These are phyloP conservation scores for Mixia osmundae DNA, from an alignment of 1,284 basidiomycete genomes.

Conservation along the genomic window DNA sequence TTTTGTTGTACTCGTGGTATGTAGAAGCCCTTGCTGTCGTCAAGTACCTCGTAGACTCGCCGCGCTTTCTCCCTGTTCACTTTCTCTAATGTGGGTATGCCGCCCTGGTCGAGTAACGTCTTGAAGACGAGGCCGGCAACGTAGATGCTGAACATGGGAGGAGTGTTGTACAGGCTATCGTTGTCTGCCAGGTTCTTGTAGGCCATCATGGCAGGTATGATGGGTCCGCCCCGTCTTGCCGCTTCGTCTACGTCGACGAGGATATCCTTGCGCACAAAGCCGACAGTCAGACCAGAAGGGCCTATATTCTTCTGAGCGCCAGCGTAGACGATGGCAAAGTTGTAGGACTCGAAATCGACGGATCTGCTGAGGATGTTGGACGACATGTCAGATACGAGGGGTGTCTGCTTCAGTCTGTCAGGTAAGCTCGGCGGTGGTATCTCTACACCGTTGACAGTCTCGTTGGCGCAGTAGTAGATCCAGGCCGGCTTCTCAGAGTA, in stretches of 20 bases:
- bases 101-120: conserved; percentile 42
- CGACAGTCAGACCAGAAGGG: conserved; percentile 73
- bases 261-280: conserved; percentile 81
- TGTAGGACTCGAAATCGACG: conserved; percentile 51
- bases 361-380: conserved; percentile 94
- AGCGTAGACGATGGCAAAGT: conserved; percentile 83
- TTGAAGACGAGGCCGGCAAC: conserved; percentile 66
- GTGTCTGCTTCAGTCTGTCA: conserved; percentile 31
- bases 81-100: conserved; percentile 41
- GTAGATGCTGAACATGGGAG: conserved; percentile 79
- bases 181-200: conserved; percentile 68
- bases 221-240: conserved; percentile 38
- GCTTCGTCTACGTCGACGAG: conserved; percentile 66
- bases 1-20: conserved; percentile 12
- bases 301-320: conserved; percentile 99
- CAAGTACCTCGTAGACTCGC: conserved; percentile 46
- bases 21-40: conserved; percentile 23
- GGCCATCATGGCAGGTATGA: conserved; percentile 50
- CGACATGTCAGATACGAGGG: conserved; percentile 85
- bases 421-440: conserved; percentile 56
- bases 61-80: conserved; percentile 46
- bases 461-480: conserved; percentile 98
- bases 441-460: conserved; percentile 91
- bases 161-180: conserved; percentile 80
- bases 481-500: conserved; percentile 52